phyloP scores from a whole-genome alignment of 495 filamentous ascomycete genomes.

The Bryoglossum gracile region DNA sequence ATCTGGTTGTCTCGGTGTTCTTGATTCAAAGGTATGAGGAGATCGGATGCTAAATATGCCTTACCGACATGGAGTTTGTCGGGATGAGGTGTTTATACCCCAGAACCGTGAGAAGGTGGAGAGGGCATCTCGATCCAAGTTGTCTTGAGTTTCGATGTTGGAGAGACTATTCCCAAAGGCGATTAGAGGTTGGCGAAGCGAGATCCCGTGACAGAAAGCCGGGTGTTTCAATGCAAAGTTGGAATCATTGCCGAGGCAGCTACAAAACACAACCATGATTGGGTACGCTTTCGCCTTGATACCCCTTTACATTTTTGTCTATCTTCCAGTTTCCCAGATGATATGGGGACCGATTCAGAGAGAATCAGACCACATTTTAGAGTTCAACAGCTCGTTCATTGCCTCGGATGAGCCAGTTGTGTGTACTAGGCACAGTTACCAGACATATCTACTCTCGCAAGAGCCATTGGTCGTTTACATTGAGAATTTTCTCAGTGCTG shows the following conservation, averaged over 20 bases:
- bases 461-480: conserved; percentile 52
- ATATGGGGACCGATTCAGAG: conserved; percentile 5
- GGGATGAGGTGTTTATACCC: too few species aligned
- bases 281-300: conserved; percentile 21
- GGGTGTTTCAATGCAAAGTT: too few species aligned
- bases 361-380: background rate
- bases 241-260: background rate
- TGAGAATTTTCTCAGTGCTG: conserved; percentile 42
- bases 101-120: too few species aligned
- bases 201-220: too few species aligned
- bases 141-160: too few species aligned
- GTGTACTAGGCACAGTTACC: conserved; percentile 21
- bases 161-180: too few species aligned
- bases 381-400: conserved; percentile 20
- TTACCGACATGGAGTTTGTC: too few species aligned
- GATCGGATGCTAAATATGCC: background rate
- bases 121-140: too few species aligned
- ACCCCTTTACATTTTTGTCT: conserved; percentile 22
- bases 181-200: too few species aligned
- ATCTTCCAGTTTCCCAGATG: conserved; percentile 21
- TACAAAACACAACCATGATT: conserved; percentile 20
- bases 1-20: background rate
- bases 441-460: conserved; percentile 34
- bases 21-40: background rate
- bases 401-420: conserved; percentile 18